Evolutionary conservation across 176 grass and related monocot species (phyloP), one percentile per base, ranked within the genome.

Genomic region (Triticum dicoccoides): DNA sequence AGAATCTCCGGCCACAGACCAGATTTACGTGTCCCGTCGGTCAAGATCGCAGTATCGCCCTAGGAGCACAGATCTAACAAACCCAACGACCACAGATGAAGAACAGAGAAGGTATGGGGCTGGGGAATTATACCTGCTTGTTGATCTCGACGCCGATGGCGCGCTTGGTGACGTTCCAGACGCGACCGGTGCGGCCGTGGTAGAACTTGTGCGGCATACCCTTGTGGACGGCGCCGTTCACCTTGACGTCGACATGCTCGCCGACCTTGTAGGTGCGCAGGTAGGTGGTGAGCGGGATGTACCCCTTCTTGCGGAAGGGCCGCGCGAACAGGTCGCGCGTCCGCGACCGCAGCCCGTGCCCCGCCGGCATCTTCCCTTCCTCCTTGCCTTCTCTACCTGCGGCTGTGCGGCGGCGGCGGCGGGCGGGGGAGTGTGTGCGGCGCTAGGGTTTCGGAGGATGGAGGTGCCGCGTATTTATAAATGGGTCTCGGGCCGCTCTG

Each of bases 151-250:
- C 93, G 49, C 95, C 95, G 84, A 98, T 91, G 84, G 96, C 96
- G 65, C 94, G 94, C 94, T 97, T 97, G 87, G 94, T 97, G 89
- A 97, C 94, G 62, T 97, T 97, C 89, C 92, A 97, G 64, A 97
- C 94, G 52, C 75, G 87, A 0, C 94, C 94, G 5, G 94, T 97
- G 87, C 94, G 94, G 79, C 94, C 94, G 71, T 97, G 94, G 85
- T 97, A 97, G 91, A 94, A 97, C 87, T 97, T 97, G 89, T 97
- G 94, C 24, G 94, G 94, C 94, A 97, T 97, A 9, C 94, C 94
- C 89, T 97, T 97, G 87, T 97, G 94, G 37, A 97, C 87, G 38
- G 94, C 94, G 69, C 94, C 94, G 85, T 97, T 97, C 73, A 97
- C 94, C 89, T 90, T 97, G 82, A 97, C 83, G 82, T 97, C 92